phyloP scores from a whole-genome alignment of 2,329 filamentous ascomycete species.

The Pseudopithomyces chartarum region DNA sequence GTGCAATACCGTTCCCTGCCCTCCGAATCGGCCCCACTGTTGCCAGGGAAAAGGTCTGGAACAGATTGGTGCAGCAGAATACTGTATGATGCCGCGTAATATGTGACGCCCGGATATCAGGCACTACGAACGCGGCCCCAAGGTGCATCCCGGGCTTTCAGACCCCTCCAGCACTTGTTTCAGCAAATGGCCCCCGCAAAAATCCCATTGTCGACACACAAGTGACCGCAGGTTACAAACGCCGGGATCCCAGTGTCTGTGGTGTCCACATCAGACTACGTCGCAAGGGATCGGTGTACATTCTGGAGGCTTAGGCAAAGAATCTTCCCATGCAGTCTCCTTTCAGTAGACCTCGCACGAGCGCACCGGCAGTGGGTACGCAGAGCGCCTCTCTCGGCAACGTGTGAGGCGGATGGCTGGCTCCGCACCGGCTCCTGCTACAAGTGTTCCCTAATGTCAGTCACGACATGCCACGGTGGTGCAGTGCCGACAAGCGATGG shows the following conservation, averaged over 20 bases:
- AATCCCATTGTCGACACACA: slow-evolving; percentile 18
- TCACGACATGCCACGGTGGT: slow-evolving; percentile 9
- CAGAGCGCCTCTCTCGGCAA: slow-evolving; percentile 10
- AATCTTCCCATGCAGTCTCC: neutral
- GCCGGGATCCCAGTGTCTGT: slow-evolving; percentile 22
- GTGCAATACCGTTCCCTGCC: slow-evolving; percentile 3
- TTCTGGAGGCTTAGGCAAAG: slow-evolving; percentile 19
- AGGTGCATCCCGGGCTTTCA: slow-evolving; percentile 20
- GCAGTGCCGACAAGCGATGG: slow-evolving; percentile 11
- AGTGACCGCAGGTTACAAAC: slow-evolving; percentile 18
- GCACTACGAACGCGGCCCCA: slow-evolving; percentile 25
- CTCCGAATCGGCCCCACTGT: slow-evolving; percentile 10
- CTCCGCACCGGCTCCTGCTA: neutral
- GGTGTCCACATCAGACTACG: slow-evolving; percentile 21
- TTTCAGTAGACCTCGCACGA: slow-evolving; percentile 23
- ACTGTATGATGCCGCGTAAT: slow-evolving; percentile 25
- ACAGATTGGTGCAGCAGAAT: slow-evolving; percentile 20
- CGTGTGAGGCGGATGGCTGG: neutral
- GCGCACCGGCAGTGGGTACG: slow-evolving; percentile 13
- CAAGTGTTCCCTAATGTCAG: slow-evolving; percentile 10
- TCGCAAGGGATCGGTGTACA: slow-evolving; percentile 14
- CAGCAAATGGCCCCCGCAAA: slow-evolving; percentile 31
- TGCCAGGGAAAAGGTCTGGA: slow-evolving; percentile 20
- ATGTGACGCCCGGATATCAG: slow-evolving; percentile 21
- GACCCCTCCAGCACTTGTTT: slow-evolving; percentile 30